These are phyloP conservation scores for Saccharomyces hybrid DNA, from an alignment of 1,139 yeast species.

Conservation along the genomic window DNA sequence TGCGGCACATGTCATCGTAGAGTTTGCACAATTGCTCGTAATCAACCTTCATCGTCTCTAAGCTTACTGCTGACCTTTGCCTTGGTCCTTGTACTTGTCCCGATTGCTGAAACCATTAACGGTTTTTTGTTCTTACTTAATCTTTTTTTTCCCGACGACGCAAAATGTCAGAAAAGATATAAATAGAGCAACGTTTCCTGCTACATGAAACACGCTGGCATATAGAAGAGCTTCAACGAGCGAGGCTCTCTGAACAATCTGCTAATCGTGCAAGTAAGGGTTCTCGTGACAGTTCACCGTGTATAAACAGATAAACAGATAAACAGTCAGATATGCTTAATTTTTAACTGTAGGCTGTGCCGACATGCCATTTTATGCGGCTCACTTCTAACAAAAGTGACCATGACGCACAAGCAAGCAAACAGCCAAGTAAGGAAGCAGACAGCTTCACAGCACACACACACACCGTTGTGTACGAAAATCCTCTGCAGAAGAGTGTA, in stretches of 20 bases:
- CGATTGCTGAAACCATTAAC: slow-evolving; percentile 6
- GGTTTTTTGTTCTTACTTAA: background rate
- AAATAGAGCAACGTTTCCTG: background rate
- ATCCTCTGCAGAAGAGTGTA: background rate
- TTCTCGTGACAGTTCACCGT: background rate
- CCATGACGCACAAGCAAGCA: background rate
- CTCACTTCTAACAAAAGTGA: background rate
- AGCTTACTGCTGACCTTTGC: background rate
- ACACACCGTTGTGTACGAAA: background rate
- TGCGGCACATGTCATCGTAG: slow-evolving; percentile 15
- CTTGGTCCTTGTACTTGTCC: background rate
- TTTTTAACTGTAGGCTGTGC: background rate
- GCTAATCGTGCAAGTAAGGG: background rate
- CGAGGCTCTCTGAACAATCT: background rate
- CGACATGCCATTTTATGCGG: background rate
- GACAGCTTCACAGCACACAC: background rate
- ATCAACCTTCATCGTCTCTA: slow-evolving; percentile 4
- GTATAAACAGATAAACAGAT: background rate
- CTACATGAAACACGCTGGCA: background rate
- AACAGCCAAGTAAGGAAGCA: background rate
- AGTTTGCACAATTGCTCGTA: slow-evolving; percentile 5
- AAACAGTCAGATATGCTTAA: background rate
- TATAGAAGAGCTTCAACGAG: background rate
- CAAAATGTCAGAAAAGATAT: background rate
- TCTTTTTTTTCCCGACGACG: background rate